Evolutionary conservation across 352 stramenopile species (phyloP).

Genomic region (Phytophthora meadii): DNA sequence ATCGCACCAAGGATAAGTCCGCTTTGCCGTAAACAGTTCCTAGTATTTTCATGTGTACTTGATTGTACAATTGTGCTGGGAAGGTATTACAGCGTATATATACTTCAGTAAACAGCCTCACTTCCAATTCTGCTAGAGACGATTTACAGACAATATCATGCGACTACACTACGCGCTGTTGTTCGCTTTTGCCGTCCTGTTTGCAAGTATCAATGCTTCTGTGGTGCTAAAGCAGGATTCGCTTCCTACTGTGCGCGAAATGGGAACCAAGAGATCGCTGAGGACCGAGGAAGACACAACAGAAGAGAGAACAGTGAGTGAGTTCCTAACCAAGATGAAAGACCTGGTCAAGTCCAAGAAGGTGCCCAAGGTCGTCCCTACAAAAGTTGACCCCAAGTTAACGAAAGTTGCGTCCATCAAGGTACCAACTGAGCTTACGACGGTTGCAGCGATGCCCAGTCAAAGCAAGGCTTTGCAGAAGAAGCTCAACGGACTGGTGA

Average conservation of each 20-base stretch:
- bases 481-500: background rate
- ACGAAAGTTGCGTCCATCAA: background rate
- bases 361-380: background rate
- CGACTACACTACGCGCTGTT: background rate
- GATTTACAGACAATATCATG: background rate
- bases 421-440: background rate
- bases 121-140: background rate
- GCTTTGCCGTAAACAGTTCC: background rate
- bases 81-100: background rate
- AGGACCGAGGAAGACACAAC: background rate
- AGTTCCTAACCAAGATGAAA: slow-evolving; percentile 1
- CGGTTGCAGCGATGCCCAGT: background rate
- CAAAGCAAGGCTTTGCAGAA: background rate
- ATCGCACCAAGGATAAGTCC: background rate
- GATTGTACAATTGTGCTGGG: background rate
- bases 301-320: background rate
- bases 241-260: background rate
- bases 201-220: background rate
- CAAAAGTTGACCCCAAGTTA: slow-evolving; percentile 2
- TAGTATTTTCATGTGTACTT: no score
- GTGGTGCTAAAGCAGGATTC: background rate
- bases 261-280: background rate
- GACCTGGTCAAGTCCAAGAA: background rate
- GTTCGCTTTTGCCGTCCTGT: background rate
- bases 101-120: background rate